A percentile compares a stretch with the other conserved stretches of the same genome.
phyloP scores from a whole-genome alignment of 768 basidiomycete species.

The Rhizopogon salebrosus region DNA sequence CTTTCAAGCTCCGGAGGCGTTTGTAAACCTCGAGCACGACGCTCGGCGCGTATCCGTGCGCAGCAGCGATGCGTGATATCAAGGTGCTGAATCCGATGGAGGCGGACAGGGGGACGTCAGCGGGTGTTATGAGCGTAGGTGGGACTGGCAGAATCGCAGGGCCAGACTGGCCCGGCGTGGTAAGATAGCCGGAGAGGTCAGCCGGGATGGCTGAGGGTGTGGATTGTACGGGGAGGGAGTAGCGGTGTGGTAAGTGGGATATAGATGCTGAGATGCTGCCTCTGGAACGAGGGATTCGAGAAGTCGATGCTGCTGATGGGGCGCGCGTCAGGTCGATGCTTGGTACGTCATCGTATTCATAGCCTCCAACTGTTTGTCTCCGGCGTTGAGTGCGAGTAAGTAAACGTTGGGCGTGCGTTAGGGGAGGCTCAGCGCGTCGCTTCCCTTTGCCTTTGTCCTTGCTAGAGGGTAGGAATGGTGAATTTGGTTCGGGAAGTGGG shows the following conservation, averaged over 20 bases:
- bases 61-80: constrained; percentile 36
- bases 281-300: not conserved
- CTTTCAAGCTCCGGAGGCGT: constrained; percentile 27
- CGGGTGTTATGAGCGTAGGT: not conserved
- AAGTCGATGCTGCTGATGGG: constrained; percentile 10
- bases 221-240: constrained; percentile 13
- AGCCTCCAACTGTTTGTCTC: constrained; percentile 9
- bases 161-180: not conserved
- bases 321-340: constrained; percentile 18
- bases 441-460: not conserved
- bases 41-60: constrained; percentile 38
- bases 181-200: constrained; percentile 1
- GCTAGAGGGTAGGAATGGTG: not conserved
- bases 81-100: constrained; percentile 26
- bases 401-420: not conserved
- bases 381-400: not conserved
- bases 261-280: not conserved
- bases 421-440: not conserved
- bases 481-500: not conserved
- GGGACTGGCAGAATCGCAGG: not conserved
- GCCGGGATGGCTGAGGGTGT: constrained; percentile 3
- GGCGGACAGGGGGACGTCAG: constrained; percentile 12
- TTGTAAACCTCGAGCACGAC: constrained; percentile 37
- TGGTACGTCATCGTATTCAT: constrained; percentile 7
- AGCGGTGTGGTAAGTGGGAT: constrained; percentile 5